Conservation (phyloP, 495 filamentous ascomycete genomes). For the Xylaria acuta region DNA sequence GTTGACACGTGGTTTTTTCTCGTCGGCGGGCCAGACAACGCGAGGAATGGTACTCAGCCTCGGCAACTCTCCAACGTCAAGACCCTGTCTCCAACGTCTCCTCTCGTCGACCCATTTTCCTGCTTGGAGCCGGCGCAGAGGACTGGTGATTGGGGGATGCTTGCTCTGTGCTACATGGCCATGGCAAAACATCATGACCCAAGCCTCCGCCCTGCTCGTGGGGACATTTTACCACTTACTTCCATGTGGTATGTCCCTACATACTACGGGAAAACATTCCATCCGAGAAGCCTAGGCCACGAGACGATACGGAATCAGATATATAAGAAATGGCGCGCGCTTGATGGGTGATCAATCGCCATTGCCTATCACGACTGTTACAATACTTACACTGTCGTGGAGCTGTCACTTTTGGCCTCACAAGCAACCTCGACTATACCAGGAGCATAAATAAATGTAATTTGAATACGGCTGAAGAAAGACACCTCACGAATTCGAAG, state of each 20-base stretch:
- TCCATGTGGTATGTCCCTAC: slow-evolving; percentile 53
- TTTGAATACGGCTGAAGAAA: neutral
- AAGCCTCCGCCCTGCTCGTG: slow-evolving; percentile 33
- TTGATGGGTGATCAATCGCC: slow-evolving; percentile 4
- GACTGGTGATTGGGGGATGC: slow-evolving; percentile 48
- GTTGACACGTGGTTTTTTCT: slow-evolving; percentile 57
- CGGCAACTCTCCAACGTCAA: slow-evolving; percentile 17
- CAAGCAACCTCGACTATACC: neutral
- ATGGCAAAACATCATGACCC: slow-evolving; percentile 43
- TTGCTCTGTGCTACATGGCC: slow-evolving; percentile 50
- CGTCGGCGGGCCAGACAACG: slow-evolving; percentile 49
- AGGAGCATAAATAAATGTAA: neutral
- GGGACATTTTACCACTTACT: slow-evolving; percentile 32
- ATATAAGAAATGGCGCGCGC: slow-evolving; percentile 41
- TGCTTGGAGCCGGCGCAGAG: slow-evolving; percentile 38
- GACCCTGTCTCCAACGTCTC: slow-evolving; percentile 32
- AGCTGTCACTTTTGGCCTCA: neutral
- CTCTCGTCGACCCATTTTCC: slow-evolving; percentile 40
- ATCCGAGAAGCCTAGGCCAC: slow-evolving; percentile 48
- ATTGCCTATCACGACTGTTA: neutral
- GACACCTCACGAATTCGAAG: neutral
- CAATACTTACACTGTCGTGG: neutral
- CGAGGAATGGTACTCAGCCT: slow-evolving; percentile 23
- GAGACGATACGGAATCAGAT: slow-evolving; percentile 44
- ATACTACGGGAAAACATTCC: slow-evolving; percentile 54